A percentile compares a stretch with the other conserved stretches of the same genome.
These are phyloP conservation scores for Chrysoporthe cubensis DNA, from an alignment of 2,329 filamentous ascomycete species.

Conservation along the genomic window DNA sequence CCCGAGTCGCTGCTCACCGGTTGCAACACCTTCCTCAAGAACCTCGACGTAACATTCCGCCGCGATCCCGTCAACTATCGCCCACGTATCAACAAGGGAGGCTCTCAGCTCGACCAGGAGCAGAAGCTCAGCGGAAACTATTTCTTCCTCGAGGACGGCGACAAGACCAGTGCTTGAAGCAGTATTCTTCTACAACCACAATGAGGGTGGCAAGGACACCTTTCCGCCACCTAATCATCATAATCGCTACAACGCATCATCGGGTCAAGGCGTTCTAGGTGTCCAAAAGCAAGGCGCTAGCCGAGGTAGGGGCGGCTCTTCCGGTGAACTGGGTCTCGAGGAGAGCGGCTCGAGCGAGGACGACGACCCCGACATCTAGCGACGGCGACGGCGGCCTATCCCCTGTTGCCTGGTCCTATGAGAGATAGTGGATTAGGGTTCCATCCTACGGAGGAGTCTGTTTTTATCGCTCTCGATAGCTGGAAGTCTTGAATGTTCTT, in stretches of 20 bases:
- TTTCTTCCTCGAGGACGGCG: conserved; percentile 90
- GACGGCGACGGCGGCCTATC: conserved; percentile 64
- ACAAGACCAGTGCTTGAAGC: conserved; percentile 64
- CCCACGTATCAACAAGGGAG: conserved; percentile 96
- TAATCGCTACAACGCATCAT: conserved; percentile 38
- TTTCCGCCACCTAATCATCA: conserved; percentile 41
- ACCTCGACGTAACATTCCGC: conserved; percentile 96
- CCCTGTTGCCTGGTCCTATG: conserved; percentile 68
- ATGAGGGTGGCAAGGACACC: conserved; percentile 32
- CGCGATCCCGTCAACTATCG: conserved; percentile 95
- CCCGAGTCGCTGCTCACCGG: conserved; percentile 93
- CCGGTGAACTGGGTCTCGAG: conserved; percentile 43
- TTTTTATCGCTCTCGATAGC: conserved; percentile 13
- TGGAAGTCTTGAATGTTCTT: conserved; percentile 7
- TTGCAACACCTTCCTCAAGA: conserved; percentile 96
- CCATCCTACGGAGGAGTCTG: conserved; percentile 10
- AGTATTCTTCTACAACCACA: conserved; percentile 49
- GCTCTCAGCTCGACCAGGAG: conserved; percentile 95
- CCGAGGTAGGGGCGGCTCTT: conserved; percentile 33
- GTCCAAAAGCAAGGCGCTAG: conserved; percentile 47
- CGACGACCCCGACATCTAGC: conserved; percentile 67
- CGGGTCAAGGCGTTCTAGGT: conserved; percentile 54
- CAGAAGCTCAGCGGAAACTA: conserved; percentile 95
- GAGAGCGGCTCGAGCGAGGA: conserved; percentile 63
- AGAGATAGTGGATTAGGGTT: conserved; percentile 32